Evolutionary conservation across 441 rosid species (phyloP).

Genomic region (Biscutella laevigata): DNA sequence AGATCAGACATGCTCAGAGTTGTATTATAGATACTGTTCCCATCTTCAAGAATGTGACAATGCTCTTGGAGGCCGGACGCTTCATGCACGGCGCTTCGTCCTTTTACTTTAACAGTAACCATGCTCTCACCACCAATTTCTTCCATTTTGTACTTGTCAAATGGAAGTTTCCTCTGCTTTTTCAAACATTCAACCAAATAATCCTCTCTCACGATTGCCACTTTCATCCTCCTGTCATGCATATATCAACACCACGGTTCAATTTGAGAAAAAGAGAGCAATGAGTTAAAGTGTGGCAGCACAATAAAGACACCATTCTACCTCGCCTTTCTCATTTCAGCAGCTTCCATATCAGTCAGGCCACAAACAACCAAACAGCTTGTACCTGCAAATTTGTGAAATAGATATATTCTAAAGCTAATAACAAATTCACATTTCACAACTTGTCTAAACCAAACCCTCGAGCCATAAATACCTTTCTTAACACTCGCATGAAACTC

Average conservation of each 20-base stretch:
- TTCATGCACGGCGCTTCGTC: slow-evolving; percentile 92
- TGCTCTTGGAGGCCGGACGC: slow-evolving; percentile 85
- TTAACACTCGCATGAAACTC: slow-evolving; percentile 59
- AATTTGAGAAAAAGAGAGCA: slow-evolving; percentile 11
- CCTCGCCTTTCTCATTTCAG: slow-evolving; percentile 80
- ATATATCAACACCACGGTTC: slow-evolving; percentile 18
- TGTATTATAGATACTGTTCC: slow-evolving; percentile 78
- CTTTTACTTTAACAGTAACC: slow-evolving; percentile 90
- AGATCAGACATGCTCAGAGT: slow-evolving; percentile 92
- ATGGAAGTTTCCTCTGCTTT: slow-evolving; percentile 70
- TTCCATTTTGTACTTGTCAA: slow-evolving; percentile 67
- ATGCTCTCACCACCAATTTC: slow-evolving; percentile 55
- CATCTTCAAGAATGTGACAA: slow-evolving; percentile 91
- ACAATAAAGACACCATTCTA: slow-evolving; percentile 28
- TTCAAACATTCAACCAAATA: slow-evolving; percentile 75
- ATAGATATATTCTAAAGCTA: slow-evolving; percentile 10
- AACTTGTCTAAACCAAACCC: neutral
- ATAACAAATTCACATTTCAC: slow-evolving; percentile 1
- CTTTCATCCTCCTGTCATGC: slow-evolving; percentile 70
- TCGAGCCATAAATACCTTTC: slow-evolving; percentile 41
- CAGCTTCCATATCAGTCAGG: slow-evolving; percentile 40
- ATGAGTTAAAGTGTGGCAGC: slow-evolving; percentile 13
- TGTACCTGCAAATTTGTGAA: slow-evolving; percentile 49
- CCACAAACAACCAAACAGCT: slow-evolving; percentile 75
- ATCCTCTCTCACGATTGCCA: slow-evolving; percentile 75